Base-by-base conservation (phyloP, 805 yeast species). In the Hanseniaspora pseudoguilliermondii region DNA sequence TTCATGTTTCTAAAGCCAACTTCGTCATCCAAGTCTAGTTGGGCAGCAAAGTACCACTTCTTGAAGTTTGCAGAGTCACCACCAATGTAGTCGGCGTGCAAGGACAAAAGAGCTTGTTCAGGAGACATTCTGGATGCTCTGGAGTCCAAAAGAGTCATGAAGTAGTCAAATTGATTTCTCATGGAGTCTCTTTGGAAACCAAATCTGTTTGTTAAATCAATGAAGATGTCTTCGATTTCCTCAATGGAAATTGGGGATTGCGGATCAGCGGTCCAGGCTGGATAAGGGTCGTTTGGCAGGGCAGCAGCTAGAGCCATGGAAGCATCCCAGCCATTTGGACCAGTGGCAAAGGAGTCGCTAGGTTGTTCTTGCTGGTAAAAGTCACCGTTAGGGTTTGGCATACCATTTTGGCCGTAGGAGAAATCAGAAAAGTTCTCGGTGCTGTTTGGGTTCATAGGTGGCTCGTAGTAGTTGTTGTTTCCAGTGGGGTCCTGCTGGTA, bases 191-290 rank as follows among this genome's bases (percentile, higher is more conserved):
- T 82, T 73, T 86, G 95, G 77, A 86, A 86, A 66, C 95, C 95
- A 66, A 86, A 85, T 70, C 81, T 83, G 71, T 85, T 85, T 44
- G 91, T 75, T 68, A 86, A 74, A 69, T 86, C 93, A 65, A 86
- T 86, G 67, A 86, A 86, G 40, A 85, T 80, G 73, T 86, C 95
- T 73, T 86, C 95, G 66, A 86, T 83, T 68, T 86, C 91, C 70
- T 86, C 93, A 55, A 86, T 78, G 49, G 87, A 76, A 57, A 84
- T 83, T 13, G 95, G 95, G 27, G 91, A 88, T 69, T 85, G 91
- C 57, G 85, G 90, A 71, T 93, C 97, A 48, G 95, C 95, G 27
- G 96, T 86, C 98, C 98, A 93, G 52, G 98, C 97, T 46, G 99
- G 98, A 70, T 91, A 93, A 36, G 98, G 99, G 70, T 93, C 93